Conservation (phyloP, 2,329 filamentous ascomycete species). For the Talaromyces sp. region DNA sequence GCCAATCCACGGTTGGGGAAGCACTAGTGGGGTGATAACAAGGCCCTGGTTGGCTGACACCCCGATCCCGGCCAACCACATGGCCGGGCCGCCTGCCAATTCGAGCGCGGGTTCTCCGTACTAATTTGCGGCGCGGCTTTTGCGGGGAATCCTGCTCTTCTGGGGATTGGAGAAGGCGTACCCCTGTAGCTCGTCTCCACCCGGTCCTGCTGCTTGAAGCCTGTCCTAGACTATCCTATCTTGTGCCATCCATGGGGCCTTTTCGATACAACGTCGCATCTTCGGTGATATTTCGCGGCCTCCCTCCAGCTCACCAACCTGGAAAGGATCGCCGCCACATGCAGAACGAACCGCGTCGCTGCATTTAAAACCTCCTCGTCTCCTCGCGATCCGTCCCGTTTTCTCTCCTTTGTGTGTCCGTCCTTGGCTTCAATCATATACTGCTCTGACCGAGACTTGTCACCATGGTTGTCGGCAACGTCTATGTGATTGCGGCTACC, state of each 20-base stretch:
- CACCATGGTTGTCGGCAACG: constrained; percentile 48
- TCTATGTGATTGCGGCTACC: constrained; percentile 57
- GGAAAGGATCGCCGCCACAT: not conserved
- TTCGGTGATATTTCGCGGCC: not conserved
- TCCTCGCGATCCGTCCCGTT: not conserved
- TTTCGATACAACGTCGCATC: constrained; percentile 1
- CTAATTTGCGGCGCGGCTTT: not conserved
- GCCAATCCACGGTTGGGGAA: not conserved
- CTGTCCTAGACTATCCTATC: too few relatives aligned
- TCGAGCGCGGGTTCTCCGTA: not conserved
- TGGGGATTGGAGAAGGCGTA: not conserved
- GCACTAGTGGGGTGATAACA: not conserved
- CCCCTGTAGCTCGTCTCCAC: not conserved
- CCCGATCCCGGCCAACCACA: not conserved
- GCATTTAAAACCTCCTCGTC: not conserved
- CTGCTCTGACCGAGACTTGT: constrained; percentile 1
- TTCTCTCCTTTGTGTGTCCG: not conserved
- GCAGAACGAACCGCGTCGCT: not conserved
- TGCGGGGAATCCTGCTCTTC: not conserved
- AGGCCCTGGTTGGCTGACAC: not conserved
- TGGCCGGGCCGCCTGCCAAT: not conserved
- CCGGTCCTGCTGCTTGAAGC: not conserved
- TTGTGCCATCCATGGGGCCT: not conserved
- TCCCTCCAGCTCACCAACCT: not conserved
- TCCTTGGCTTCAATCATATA: not conserved